Base-by-base conservation (phyloP, 2,329 filamentous ascomycete genomes). In the Colletotrichum kahawae region DNA sequence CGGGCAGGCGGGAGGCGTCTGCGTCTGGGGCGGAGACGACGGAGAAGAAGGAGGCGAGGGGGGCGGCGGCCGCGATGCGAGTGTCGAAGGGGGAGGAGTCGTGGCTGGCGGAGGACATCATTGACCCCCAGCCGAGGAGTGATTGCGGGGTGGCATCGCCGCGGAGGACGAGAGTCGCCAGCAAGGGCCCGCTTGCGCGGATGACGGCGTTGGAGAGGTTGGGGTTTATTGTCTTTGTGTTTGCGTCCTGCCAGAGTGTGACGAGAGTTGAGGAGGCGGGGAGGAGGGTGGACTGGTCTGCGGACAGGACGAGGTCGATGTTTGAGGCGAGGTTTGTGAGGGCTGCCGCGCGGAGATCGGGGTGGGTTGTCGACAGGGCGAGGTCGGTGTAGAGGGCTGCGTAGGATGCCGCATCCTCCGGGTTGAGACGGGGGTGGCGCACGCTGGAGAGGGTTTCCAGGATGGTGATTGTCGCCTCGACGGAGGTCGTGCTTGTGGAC, bases 71-170 rank as follows among this genome's bases (percentile, higher is more conserved):
- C 0, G 93, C 90, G 79, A 91, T 86, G 65, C 93, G 91, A 1
- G 89, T 91, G 79, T 94, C 91, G 74, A 93, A 94, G 21, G 90
- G 89, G 90, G 93, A 76, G 67, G 64, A 51, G 68, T 60, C 70
- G 38, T 31, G 48, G 36, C 64, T 18, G 71, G 69, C 24, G 12
- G 63, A 68, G 5, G 85, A 83, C 79, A 92, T 85, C 83, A 90
- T 87, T 18, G 79, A 75, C 5, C 88, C 89, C 89, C 90, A 92
- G 60, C 79, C 81, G 18, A 77, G 78, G 27, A 86, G 76, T 6
- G 79, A 80, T n/a, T 75, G 68, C 18, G 76, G 62, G 8, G 70
- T 70, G 12, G 77, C 18, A 36, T 70, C 57, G 43, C 57, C 76
- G 62, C 10, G 78, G 69, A 7, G 82, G 76, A 79, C 77, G 24